phyloP scores from a whole-genome alignment of 768 basidiomycete species.

The Tricholoma hemisulphureum region DNA sequence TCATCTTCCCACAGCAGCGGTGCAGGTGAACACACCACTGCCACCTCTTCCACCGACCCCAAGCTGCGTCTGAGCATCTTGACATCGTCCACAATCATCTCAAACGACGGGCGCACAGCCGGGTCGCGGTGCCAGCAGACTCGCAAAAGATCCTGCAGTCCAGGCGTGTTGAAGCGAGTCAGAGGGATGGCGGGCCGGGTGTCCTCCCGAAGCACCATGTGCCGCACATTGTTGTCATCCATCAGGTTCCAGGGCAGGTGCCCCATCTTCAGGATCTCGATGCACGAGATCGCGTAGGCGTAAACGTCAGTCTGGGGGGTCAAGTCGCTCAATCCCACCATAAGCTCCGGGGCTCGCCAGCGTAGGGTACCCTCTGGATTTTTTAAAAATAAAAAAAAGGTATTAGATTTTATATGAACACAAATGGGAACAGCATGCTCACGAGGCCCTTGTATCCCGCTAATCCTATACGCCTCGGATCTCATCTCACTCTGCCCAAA shows the following conservation, averaged over 20 bases:
- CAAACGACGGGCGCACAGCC: constrained; percentile 49
- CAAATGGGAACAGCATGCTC: constrained; percentile 16
- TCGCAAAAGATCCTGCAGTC: constrained; percentile 44
- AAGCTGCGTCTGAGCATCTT: constrained; percentile 41
- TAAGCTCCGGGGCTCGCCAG: constrained; percentile 72
- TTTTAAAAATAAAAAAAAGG: no score
- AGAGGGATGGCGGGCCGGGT: constrained; percentile 49
- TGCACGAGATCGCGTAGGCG: constrained; percentile 63
- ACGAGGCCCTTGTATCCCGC: constrained; percentile 50
- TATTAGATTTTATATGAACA: neutral
- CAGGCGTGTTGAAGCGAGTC: constrained; percentile 25
- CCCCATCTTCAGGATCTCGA: constrained; percentile 64
- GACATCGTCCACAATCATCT: constrained; percentile 45
- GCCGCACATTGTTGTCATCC: constrained; percentile 51
- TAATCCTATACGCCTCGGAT: constrained; percentile 63
- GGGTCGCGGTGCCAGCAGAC: constrained; percentile 60
- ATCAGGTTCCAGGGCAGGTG: constrained; percentile 55
- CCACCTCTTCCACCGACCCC: constrained; percentile 16
- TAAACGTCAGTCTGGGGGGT: constrained; percentile 66
- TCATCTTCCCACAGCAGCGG: constrained; percentile 9
- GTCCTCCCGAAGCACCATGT: constrained; percentile 51
- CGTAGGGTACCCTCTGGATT: constrained; percentile 65
- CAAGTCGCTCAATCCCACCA: constrained; percentile 41
- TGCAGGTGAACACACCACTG: constrained; percentile 5
- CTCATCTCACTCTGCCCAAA: constrained; percentile 84